Evolutionary conservation across 306 rosid genomes (phyloP), one percentile per base, ranked within the genome.

Genomic region (Dicorynia guianensis): DNA sequence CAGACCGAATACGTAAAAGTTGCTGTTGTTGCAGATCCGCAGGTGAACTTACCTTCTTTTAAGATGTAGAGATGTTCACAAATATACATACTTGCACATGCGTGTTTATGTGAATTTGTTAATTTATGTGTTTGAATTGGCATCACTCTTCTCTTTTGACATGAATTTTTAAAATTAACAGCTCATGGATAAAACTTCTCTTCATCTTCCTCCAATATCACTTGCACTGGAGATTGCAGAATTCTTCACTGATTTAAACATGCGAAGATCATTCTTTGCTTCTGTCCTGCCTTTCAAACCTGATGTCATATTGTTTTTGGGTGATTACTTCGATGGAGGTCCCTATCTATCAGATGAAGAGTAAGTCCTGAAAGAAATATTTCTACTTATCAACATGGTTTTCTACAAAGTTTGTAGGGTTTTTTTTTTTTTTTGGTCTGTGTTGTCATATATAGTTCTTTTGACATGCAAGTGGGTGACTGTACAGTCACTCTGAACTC

Each of bases 271-370:
- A 34, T 90, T 90, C 84, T 75, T 85, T 76, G 36, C 87, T 34
- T 90, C 96, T 48, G 58, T 93, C 35, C 66, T 88, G 54, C 94
- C 91, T 77, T 81, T 90, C 79, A 79, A 83, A 60, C 98, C 96
- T 12, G 91, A 90, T 62, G 89, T 87, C 42, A 42, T 93, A 81
- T 79, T 90, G 83, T 87, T 90, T 78, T 76, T 93, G 70, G 98
- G 98, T 53, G 98, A 93, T 78, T 85, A 87, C 83, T 93, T 93
- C 18, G 98, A 93, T 58, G 94, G 98, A 57, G 98, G 94, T 63
- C 92, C 93, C 60, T 79, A 57, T 74, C 80, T 93, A 69, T 81
- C 83, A 0, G 88, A 90, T 71, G 85, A 85, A 73, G 98, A 93
- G 98, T 93, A 85, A 93, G 96, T 47, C 70, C 76, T 66, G 49